Conservation (phyloP, 345 rosid species). For the Boechera stricta region DNA sequence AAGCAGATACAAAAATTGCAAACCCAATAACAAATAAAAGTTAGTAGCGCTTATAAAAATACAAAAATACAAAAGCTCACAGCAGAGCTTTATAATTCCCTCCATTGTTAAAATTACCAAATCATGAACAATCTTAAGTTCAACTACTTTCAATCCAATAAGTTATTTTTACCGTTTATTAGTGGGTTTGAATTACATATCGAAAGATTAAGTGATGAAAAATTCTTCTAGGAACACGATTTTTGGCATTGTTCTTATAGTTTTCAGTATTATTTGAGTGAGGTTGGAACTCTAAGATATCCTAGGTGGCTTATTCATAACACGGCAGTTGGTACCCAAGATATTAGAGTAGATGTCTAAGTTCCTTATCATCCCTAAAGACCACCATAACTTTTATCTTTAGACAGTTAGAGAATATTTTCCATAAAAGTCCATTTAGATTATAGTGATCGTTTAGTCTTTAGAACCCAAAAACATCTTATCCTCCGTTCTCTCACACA, state of each 20-base stretch:
- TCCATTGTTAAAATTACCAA: conserved; percentile 44
- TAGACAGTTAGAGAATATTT: neutral
- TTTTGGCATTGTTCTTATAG: neutral
- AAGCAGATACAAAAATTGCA: too few relatives aligned
- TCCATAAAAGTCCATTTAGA: neutral
- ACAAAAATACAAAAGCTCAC: conserved; percentile 96
- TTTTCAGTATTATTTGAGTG: neutral
- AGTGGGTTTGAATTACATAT: neutral
- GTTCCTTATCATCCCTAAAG: neutral
- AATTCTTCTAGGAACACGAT: neutral
- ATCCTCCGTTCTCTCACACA: neutral
- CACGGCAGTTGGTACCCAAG: neutral
- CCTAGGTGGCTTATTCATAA: neutral
- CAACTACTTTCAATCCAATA: neutral
- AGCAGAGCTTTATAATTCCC: conserved; percentile 92
- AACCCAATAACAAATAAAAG: neutral
- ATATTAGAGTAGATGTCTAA: neutral
- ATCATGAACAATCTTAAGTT: conserved; percentile 7
- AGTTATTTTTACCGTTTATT: neutral
- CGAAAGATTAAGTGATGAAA: neutral
- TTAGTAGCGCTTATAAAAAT: conserved; percentile 44
- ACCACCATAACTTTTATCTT: neutral
- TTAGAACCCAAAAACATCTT: neutral
- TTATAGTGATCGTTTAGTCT: neutral
- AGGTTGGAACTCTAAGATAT: neutral